A percentile compares a stretch with the other conserved stretches of the same genome.
These are phyloP conservation scores for Wickerhamiella azyma DNA, from an alignment of 805 yeast species.

Conservation along the genomic window DNA sequence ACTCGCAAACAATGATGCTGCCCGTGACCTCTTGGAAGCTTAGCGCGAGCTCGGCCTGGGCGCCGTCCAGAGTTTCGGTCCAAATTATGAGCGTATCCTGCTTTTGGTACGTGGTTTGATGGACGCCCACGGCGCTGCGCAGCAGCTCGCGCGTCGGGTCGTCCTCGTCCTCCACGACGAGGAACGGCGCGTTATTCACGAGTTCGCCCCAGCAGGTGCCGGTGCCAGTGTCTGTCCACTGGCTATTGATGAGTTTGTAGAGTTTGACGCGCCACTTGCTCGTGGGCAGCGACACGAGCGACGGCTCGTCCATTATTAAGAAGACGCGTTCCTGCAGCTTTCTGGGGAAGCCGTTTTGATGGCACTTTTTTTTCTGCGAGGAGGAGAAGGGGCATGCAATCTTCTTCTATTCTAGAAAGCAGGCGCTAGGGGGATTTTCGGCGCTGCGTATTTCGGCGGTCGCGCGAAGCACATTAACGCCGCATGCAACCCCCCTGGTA, in stretches of 20 bases:
- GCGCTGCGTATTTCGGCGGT: no score
- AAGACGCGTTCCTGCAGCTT: background rate
- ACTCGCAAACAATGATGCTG: constrained; percentile 71
- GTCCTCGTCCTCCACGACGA: constrained; percentile 61
- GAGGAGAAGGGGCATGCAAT: no score
- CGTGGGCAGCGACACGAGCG: constrained; percentile 19
- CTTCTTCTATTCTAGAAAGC: no score
- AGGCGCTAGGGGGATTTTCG: no score
- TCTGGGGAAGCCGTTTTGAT: background rate
- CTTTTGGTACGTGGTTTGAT: constrained; percentile 63
- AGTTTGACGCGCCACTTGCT: constrained; percentile 76
- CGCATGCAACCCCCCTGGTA: no score
- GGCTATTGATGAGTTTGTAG: constrained; percentile 57
- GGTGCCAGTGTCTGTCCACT: constrained; percentile 88
- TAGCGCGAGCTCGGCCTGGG: constrained; percentile 56
- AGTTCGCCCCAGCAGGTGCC: constrained; percentile 76
- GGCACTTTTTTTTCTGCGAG: background rate
- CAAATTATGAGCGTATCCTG: constrained; percentile 91
- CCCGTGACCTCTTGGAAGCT: constrained; percentile 89
- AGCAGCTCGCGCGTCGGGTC: constrained; percentile 46
- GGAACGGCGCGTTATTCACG: constrained; percentile 31
- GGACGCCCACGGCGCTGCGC: constrained; percentile 54
- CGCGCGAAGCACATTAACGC: no score
- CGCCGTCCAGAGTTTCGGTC: constrained; percentile 48
- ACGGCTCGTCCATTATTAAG: constrained; percentile 5